Evolutionary conservation across 78 protist species (phyloP).

Genomic region (Thecamonas trahens): DNA sequence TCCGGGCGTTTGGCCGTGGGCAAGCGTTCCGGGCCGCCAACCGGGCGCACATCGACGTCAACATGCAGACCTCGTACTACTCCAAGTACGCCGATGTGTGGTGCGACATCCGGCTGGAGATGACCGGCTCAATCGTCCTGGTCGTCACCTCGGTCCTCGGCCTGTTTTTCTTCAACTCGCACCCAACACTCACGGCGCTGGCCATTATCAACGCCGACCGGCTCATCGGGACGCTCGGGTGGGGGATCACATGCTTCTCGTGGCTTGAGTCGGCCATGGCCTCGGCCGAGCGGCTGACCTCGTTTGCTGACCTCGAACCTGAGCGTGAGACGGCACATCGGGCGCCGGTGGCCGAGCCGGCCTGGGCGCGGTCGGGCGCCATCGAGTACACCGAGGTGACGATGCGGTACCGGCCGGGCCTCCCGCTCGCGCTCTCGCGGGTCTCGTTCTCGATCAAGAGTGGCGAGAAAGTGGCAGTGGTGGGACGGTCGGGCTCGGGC

Average conservation of each 20-base stretch:
- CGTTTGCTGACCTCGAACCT: background rate
- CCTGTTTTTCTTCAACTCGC: background rate
- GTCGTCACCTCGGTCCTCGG: constrained; percentile 9
- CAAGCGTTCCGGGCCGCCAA: background rate
- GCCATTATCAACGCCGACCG: constrained; percentile 10
- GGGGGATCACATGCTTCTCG: background rate
- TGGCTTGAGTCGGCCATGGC: constrained; percentile 27
- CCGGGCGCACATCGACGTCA: background rate
- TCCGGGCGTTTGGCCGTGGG: constrained; percentile 34
- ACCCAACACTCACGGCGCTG: constrained; percentile 6
- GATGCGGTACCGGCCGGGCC: constrained; percentile 66
- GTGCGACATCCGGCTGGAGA: constrained; percentile 63
- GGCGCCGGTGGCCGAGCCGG: background rate
- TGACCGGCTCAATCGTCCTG: constrained; percentile 39
- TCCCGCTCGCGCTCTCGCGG: constrained; percentile 44
- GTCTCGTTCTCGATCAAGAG: constrained; percentile 10
- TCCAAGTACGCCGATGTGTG: constrained; percentile 44
- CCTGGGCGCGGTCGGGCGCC: constrained; percentile 53
- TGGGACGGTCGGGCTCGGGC: constrained; percentile 93
- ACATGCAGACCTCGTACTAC: constrained; percentile 23
- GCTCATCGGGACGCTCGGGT: constrained; percentile 7
- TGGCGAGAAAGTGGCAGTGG: constrained; percentile 77
- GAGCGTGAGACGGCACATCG: background rate
- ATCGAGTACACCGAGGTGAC: constrained; percentile 26
- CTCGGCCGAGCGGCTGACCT: constrained; percentile 14